These are phyloP conservation scores for Starmerella khaoyaiensis DNA, from an alignment of 805 yeast genomes.

Conservation along the genomic window DNA sequence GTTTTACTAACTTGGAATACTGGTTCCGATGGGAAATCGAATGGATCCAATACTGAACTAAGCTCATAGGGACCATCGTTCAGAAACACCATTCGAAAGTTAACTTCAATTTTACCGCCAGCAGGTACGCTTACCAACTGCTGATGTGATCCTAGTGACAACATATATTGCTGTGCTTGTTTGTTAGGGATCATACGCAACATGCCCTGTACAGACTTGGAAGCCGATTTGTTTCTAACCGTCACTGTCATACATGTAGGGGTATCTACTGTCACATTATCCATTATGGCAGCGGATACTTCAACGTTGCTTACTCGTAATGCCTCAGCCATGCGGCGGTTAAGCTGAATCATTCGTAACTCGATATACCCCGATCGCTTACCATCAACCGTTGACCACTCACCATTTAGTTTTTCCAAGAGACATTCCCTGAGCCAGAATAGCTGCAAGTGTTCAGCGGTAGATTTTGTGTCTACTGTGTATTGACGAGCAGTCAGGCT, in stretches of 20 bases:
- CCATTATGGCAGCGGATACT: constrained; percentile 6
- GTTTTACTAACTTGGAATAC: constrained; percentile 14
- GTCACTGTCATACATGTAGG: constrained; percentile 40
- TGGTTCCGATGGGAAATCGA: constrained; percentile 14
- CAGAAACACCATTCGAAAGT: constrained; percentile 48
- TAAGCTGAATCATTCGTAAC: constrained; percentile 50
- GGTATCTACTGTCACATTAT: constrained; percentile 30
- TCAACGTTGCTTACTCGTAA: constrained; percentile 26
- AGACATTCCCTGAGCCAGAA: constrained; percentile 76
- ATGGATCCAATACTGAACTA: constrained; percentile 49
- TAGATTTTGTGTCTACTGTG: constrained; percentile 35
- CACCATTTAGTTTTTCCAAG: constrained; percentile 45
- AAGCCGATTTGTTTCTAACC: constrained; percentile 37
- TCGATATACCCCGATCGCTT: constrained; percentile 52
- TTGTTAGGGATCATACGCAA: constrained; percentile 45
- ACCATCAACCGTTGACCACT: constrained; percentile 41
- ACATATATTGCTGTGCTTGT: constrained; percentile 41
- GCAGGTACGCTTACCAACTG: constrained; percentile 37
- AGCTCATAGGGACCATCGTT: constrained; percentile 76
- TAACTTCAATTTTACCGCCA: constrained; percentile 32
- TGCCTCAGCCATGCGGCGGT: constrained; percentile 45
- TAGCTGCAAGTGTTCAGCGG: constrained; percentile 49
- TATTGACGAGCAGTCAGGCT: constrained; percentile 59
- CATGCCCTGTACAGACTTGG: constrained; percentile 37
- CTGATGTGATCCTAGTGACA: constrained; percentile 65